phyloP scores from a whole-genome alignment of 768 basidiomycete genomes.

The Hygrocybe punicea region DNA sequence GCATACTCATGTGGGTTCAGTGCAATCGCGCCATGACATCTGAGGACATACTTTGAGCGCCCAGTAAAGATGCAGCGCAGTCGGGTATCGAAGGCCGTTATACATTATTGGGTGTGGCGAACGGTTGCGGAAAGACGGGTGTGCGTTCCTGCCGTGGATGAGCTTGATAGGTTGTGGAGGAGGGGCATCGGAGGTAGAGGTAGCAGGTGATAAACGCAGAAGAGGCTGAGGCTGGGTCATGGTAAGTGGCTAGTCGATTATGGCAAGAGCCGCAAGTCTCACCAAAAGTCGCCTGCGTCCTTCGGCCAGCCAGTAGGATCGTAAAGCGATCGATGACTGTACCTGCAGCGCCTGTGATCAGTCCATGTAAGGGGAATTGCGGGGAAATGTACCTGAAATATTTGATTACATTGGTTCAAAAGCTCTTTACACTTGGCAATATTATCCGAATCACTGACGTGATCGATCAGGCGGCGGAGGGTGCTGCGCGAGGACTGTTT shows the following conservation, averaged over 20 bases:
- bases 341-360: neutral
- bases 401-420: neutral
- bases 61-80: conserved; percentile 74
- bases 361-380: neutral
- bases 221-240: neutral
- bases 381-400: neutral
- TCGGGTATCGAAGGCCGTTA: conserved; percentile 62
- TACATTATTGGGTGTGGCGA: conserved; percentile 61
- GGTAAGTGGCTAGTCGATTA: neutral
- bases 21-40: neutral
- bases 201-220: neutral
- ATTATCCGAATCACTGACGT: neutral
- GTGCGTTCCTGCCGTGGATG: conserved; percentile 58
- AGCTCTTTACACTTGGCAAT: neutral
- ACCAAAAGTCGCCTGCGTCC: neutral
- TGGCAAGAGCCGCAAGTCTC: neutral
- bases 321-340: neutral
- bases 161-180: conserved; percentile 46
- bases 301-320: neutral
- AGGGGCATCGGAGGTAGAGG: conserved; percentile 10
- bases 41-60: conserved; percentile 54
- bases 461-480: neutral
- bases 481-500: neutral
- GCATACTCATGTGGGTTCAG: neutral
- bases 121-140: conserved; percentile 72